phyloP scores from a whole-genome alignment of 1,284 basidiomycete genomes.

The Peniophora sp. region DNA sequence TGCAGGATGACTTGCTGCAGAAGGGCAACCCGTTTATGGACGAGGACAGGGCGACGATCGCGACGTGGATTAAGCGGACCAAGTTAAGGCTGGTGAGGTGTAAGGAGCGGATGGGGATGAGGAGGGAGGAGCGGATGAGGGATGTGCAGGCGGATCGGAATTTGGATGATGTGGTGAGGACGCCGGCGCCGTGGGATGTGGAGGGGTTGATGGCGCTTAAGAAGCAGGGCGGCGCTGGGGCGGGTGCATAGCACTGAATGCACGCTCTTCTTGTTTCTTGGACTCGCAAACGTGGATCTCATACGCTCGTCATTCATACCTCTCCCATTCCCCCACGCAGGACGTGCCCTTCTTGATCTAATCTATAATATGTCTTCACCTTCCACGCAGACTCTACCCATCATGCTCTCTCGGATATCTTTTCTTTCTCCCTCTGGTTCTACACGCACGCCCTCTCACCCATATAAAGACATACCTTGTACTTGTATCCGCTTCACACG shows the following conservation, averaged over 20 bases:
- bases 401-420: too few relatives aligned
- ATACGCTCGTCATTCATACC: too few relatives aligned
- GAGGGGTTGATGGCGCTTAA: constrained; percentile 7
- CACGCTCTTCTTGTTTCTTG: too few relatives aligned
- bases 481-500: too few relatives aligned
- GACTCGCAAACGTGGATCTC: too few relatives aligned
- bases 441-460: too few relatives aligned
- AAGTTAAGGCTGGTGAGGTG: constrained; percentile 69
- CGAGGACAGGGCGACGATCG: constrained; percentile 76
- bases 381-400: too few relatives aligned
- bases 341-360: too few relatives aligned
- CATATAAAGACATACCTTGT: too few relatives aligned
- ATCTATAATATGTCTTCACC: too few relatives aligned
- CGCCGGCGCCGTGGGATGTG: constrained; percentile 64
- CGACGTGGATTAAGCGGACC: constrained; percentile 81
- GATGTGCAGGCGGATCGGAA: constrained; percentile 71
- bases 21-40: constrained; percentile 77
- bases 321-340: too few relatives aligned
- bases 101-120: constrained; percentile 65
- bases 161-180: constrained; percentile 58
- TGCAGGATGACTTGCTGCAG: constrained; percentile 87
- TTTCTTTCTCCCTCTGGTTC: too few relatives aligned
- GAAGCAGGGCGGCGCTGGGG: background rate
- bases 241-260: background rate
- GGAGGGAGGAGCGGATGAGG: constrained; percentile 53